Evolutionary conservation across 495 filamentous ascomycete species (phyloP).

Genomic region (Podospora tetraspora): DNA sequence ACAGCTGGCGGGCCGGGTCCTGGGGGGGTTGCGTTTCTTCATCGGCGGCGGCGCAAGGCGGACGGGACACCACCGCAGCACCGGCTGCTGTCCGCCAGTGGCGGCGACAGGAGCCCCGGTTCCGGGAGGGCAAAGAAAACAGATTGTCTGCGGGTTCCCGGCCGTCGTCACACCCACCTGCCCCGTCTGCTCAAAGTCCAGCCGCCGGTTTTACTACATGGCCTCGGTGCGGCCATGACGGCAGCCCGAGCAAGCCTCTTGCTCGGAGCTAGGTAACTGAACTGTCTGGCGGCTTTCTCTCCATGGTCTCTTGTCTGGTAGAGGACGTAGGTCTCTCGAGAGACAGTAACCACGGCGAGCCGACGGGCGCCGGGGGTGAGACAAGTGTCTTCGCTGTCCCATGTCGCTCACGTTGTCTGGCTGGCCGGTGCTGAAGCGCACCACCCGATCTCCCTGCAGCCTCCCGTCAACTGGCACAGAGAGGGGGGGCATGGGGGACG

Average conservation of each 20-base stretch:
- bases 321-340: not conserved
- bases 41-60: not conserved
- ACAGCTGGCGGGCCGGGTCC: not conserved
- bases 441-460: constrained; percentile 2
- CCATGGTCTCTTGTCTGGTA: not conserved
- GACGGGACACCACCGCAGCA: not conserved
- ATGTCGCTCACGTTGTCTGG: not conserved
- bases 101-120: not conserved
- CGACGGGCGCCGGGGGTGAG: not conserved
- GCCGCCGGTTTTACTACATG: not conserved
- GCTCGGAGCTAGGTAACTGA: not conserved
- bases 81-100: not conserved
- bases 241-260: not conserved
- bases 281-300: not conserved
- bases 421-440: not conserved
- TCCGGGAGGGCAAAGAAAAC: not conserved
- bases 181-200: not conserved
- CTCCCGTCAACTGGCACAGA: not conserved
- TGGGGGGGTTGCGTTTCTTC: not conserved
- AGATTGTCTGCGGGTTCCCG: not conserved
- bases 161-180: not conserved
- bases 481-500: not conserved
- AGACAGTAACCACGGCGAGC: not conserved
- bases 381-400: not conserved
- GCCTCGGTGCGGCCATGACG: not conserved